These are phyloP conservation scores for Backusella liffmaniae DNA, from an alignment of 192 early-diverging fungal species.

Conservation along the genomic window DNA sequence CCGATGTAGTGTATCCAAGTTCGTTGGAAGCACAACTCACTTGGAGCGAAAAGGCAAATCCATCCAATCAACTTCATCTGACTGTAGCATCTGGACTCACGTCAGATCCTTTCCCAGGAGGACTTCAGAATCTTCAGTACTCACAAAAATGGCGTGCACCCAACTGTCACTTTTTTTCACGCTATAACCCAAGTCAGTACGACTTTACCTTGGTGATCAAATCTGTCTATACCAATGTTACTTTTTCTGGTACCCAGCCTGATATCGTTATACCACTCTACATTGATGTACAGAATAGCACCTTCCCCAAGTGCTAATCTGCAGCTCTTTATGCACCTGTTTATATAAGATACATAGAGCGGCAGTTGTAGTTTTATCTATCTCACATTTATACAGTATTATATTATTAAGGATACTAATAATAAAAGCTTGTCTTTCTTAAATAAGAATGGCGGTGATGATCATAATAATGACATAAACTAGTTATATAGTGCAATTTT, in stretches of 20 bases:
- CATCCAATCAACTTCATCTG: not conserved
- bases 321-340: not conserved
- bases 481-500: not conserved
- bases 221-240: not conserved
- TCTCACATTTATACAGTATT: not conserved
- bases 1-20: constrained; percentile 3
- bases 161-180: constrained; percentile 27
- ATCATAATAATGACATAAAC: not conserved
- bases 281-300: not conserved
- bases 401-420: not conserved
- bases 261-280: constrained; percentile 3
- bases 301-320: constrained; percentile 3
- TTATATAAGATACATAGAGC: not conserved
- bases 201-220: constrained; percentile 7
- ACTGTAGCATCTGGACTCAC: not conserved
- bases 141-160: constrained; percentile 13
- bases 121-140: constrained; percentile 4
- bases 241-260: not conserved
- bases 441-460: not conserved
- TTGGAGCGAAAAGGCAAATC: not conserved
- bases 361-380: not conserved
- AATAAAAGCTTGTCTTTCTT: not conserved
- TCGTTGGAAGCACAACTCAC: not conserved
- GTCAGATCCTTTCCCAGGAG: constrained; percentile 9
- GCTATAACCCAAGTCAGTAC: constrained; percentile 13